Evolutionary conservation across 106 monocot genomes (phyloP).

Genomic region (Dioscorea dumetorum): DNA sequence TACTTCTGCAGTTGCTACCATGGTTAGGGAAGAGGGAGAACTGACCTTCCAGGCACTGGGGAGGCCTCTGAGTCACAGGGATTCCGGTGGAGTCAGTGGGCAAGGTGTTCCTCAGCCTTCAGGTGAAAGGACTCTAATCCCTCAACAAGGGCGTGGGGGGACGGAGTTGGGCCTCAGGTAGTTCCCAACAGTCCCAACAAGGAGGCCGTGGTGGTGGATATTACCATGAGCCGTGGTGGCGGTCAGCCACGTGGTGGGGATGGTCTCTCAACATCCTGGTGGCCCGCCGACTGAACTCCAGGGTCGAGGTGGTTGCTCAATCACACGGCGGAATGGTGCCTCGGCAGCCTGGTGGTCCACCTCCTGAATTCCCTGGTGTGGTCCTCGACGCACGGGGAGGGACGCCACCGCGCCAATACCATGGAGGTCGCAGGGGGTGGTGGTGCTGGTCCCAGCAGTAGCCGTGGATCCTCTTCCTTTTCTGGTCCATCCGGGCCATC

Average conservation of each 20-base stretch:
- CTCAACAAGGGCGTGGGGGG: conserved; percentile 35
- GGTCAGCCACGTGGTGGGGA: conserved; percentile 21
- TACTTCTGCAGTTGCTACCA: conserved; percentile 23
- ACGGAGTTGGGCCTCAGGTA: conserved; percentile 27
- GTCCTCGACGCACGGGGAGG: conserved; percentile 40
- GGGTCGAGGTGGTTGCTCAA: conserved; percentile 43
- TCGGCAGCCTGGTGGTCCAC: conserved; percentile 11
- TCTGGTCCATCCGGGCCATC: conserved; percentile 43
- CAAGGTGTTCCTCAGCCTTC: conserved; percentile 26
- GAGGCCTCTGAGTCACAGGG: conserved; percentile 30
- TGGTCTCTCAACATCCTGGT: conserved; percentile 13
- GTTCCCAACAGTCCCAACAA: conserved; percentile 42
- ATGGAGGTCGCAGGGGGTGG: conserved; percentile 45
- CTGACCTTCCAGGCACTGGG: conserved; percentile 31
- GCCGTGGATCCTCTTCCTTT: conserved; percentile 24
- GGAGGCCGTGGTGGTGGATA: conserved; percentile 37
- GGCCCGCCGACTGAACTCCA: conserved; percentile 22
- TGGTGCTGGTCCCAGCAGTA: conserved; percentile 13
- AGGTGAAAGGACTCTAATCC: conserved; percentile 21
- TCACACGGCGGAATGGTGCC: conserved; percentile 25
- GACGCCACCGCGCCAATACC: conserved; percentile 39
- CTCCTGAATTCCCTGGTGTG: conserved; percentile 34
- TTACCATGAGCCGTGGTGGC: conserved; percentile 31
- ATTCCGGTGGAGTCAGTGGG: conserved; percentile 20
- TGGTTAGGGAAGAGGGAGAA: conserved; percentile 69